A percentile compares a stretch with the other conserved stretches of the same genome.
Conservation (phyloP, 148 eudicot species). For the Rhododendron mucronatum region DNA sequence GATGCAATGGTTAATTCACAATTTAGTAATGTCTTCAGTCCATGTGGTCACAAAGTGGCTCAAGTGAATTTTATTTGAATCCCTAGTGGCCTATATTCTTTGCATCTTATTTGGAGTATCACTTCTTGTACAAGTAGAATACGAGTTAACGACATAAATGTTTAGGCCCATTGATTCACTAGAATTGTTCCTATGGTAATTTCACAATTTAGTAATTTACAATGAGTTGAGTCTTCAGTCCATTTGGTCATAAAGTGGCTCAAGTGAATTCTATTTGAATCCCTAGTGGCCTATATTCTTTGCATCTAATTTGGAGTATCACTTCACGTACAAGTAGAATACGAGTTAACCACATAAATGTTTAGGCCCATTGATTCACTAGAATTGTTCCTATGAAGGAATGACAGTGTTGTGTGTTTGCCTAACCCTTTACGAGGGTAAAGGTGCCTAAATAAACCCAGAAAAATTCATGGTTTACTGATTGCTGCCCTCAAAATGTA, state of each 20-base stretch:
- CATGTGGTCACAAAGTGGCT: neutral
- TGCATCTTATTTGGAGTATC: neutral
- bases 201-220: neutral
- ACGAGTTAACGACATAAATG: neutral
- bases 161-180: too few species aligned
- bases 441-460: neutral
- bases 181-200: neutral
- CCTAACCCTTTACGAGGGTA: neutral
- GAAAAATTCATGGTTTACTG: neutral
- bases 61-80: neutral
- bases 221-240: neutral
- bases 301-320: neutral
- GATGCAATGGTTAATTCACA: neutral
- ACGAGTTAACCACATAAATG: neutral
- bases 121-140: neutral
- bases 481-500: neutral
- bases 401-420: neutral
- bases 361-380: neutral
- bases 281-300: neutral
- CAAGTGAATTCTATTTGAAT: neutral
- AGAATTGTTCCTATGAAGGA: neutral
- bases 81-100: neutral
- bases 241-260: neutral
- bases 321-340: neutral
- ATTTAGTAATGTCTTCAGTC: neutral